Percentiles rank a stretch among this genome's conserved stretches.
Conservation (phyloP, 2,329 filamentous ascomycete species). For the Neopestalotiopsis clavispora region DNA sequence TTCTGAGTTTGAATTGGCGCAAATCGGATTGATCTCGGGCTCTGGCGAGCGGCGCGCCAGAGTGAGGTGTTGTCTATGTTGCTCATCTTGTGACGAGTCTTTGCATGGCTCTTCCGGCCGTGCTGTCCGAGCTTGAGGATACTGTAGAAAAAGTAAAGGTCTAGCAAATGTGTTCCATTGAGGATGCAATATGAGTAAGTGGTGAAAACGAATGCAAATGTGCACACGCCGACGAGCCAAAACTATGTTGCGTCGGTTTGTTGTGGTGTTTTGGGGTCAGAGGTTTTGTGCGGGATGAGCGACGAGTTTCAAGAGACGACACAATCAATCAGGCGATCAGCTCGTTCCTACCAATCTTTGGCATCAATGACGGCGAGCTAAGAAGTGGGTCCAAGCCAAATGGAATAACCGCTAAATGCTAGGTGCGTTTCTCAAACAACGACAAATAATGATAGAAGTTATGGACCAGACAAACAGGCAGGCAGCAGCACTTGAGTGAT, state of each 20-base stretch:
- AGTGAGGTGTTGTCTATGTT: background rate
- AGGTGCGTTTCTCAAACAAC: too few species aligned
- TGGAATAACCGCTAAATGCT: too few species aligned
- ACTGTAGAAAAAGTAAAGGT: background rate
- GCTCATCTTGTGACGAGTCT: background rate
- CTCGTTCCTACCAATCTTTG: too few species aligned
- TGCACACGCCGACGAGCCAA: background rate
- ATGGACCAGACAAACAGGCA: too few species aligned
- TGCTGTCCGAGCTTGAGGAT: background rate
- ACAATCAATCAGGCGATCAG: too few species aligned
- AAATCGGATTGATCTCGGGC: background rate
- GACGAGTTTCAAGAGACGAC: background rate
- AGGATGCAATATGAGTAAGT: background rate
- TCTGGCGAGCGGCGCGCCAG: background rate
- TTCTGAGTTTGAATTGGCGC: constrained; percentile 20
- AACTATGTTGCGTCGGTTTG: background rate
- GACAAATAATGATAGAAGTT: too few species aligned
- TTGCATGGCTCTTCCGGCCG: background rate
- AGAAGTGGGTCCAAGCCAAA: too few species aligned
- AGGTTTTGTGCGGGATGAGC: background rate
- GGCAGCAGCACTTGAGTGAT: too few species aligned
- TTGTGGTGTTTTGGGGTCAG: background rate
- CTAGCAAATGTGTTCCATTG: background rate
- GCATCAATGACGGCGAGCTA: too few species aligned
- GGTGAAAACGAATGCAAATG: background rate